Base-by-base conservation (phyloP, 306 rosid genomes). In the Argentina anserina region DNA sequence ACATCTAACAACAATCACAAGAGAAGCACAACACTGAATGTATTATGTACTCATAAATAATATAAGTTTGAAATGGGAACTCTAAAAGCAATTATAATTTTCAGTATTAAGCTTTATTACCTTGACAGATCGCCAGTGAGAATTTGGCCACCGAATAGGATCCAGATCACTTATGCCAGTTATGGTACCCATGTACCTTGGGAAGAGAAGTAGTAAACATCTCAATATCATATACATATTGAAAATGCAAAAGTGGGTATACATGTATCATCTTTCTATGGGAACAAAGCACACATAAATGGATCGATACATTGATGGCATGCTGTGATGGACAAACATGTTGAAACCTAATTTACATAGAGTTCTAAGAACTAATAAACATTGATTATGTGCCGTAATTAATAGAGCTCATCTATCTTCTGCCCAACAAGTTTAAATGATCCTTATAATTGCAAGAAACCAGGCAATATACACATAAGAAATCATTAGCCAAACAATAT, bases 181-280 rank as follows among this genome's bases (percentile, higher is more conserved):
- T 81, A 91, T 91, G 0, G 97, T 91, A 76, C 97, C 97, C 96
- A 89, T 91, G 88, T 87, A 91, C 90, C 97, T 91, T 80, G 84
- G 78, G 64, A 75, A 75, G 70, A 29, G 3, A 28, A 65, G 40
- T 55, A 66, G 37, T 63, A 18, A 43, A 42, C 56, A 60, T 26
- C 31, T 37, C 39, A 74, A 26, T 36, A 15, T 62, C 13, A 28
- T 25, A 28, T 25, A 74, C 40, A 29, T 6, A 28, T 5, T 58
- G 37, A 14, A 26, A 58, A 26, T 25, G 60, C 64, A 59, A 13
- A 58, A 28, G 13, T 29, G 15, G 15, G n/a, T 58, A 17, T 14
- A 53, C 31, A 28, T 28, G n/a, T 58, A 28, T 58, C 34, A 58
- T 58, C 20, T 49, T 25, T 34, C 7, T 64, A 65, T 20, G 37